Conservation (phyloP, 1,139 yeast species). For the Pichia sp. region DNA sequence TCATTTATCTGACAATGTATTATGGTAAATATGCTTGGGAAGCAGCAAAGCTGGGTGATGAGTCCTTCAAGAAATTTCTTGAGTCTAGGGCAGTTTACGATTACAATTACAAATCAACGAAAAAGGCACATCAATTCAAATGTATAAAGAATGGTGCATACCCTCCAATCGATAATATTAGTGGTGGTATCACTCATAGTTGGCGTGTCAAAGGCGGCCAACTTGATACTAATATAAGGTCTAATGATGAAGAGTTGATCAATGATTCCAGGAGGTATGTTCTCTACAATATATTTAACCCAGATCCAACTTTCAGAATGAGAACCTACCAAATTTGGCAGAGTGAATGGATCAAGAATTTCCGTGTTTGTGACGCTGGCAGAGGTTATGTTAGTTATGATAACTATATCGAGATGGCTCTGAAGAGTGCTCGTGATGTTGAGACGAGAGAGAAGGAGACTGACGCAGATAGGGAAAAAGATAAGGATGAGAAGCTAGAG, state of each 20-base stretch:
- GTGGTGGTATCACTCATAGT: conserved; percentile 21
- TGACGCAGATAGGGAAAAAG: conserved; percentile 1
- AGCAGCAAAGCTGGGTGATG: conserved; percentile 34
- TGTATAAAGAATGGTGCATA: conserved; percentile 26
- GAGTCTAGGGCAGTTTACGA: conserved; percentile 27
- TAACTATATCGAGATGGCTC: conserved; percentile 25
- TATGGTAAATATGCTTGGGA: conserved; percentile 48
- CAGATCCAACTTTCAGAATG: conserved; percentile 43
- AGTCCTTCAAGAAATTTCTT: conserved; percentile 27
- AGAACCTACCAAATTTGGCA: conserved; percentile 30
- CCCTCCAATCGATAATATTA: conserved; percentile 27
- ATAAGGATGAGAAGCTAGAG: conserved; percentile 6
- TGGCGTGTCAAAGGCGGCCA: conserved; percentile 15
- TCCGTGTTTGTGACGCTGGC: conserved; percentile 30
- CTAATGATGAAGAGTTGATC: conserved; percentile 15
- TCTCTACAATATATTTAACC: conserved; percentile 52
- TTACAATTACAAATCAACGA: conserved; percentile 19
- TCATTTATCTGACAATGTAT: conserved; percentile 47
- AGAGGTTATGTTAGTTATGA: conserved; percentile 26
- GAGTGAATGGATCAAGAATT: conserved; percentile 28
- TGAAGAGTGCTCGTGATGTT: conserved; percentile 25
- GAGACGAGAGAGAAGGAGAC: conserved; percentile 10
- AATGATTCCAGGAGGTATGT: conserved; percentile 41
- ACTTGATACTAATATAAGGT: conserved; percentile 8
- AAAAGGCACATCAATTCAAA: conserved; percentile 23